phyloP scores from a whole-genome alignment of 495 filamentous ascomycete genomes.

The Penicillium psychrofluorescens region DNA sequence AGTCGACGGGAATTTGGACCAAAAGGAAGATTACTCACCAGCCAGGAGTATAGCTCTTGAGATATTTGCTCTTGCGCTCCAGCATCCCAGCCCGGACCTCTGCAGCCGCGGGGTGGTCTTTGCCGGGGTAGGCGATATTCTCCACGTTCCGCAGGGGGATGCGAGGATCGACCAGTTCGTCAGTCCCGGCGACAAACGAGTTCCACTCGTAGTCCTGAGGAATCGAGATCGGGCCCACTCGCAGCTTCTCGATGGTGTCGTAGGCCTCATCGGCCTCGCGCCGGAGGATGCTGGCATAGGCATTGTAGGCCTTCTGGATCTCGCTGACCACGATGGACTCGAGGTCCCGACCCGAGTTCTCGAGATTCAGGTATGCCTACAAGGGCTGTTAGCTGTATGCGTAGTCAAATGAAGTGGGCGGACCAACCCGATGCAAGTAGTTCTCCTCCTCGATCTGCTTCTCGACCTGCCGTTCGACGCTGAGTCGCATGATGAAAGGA shows the following conservation, averaged over 20 bases:
- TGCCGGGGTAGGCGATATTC: conserved; percentile 89
- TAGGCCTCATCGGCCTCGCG: conserved; percentile 80
- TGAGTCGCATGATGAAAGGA: conserved; percentile 77
- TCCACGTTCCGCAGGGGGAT: conserved; percentile 70
- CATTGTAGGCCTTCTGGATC: conserved; percentile 95
- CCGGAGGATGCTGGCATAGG: conserved; percentile 81
- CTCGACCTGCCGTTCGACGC: conserved; percentile 81
- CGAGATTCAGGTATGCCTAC: conserved; percentile 89
- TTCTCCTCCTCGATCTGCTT: conserved; percentile 96
- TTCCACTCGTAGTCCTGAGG: conserved; percentile 90
- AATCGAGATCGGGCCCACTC: conserved; percentile 77
- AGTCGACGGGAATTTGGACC: conserved; percentile 10
- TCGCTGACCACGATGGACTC: conserved; percentile 94
- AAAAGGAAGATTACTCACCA: conserved; percentile 54
- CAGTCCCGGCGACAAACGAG: conserved; percentile 71
- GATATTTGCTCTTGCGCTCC: conserved; percentile 96
- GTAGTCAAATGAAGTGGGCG: not conserved
- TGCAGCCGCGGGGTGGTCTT: conserved; percentile 75
- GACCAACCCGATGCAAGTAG: conserved; percentile 78
- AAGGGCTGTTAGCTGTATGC: conserved; percentile 15
- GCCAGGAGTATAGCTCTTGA: conserved; percentile 95
- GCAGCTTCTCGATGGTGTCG: conserved; percentile 70
- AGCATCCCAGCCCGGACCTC: conserved; percentile 86
- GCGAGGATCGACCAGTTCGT: conserved; percentile 81
- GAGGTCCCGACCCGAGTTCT: conserved; percentile 87